These are phyloP conservation scores for Penicillium capsulatum DNA, from an alignment of 2,329 filamentous ascomycete species.

Conservation along the genomic window DNA sequence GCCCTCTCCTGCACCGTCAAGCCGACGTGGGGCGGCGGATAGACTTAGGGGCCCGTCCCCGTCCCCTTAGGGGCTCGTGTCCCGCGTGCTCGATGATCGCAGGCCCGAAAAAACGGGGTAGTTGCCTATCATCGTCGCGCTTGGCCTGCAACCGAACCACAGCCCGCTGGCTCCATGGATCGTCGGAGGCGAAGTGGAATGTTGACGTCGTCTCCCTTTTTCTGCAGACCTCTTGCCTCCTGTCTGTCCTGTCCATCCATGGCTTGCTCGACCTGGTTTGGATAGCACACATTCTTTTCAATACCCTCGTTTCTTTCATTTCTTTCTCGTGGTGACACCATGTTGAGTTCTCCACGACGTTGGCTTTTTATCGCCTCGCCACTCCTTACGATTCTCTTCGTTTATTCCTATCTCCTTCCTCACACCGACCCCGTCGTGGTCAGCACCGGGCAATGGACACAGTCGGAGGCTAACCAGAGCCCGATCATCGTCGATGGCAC, in stretches of 20 bases:
- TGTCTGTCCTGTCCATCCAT: no score
- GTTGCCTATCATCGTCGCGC: slow-evolving; percentile 16
- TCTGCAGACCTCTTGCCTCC: slow-evolving; percentile 4
- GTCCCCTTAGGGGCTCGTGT: slow-evolving; percentile 19
- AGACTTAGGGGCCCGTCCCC: slow-evolving; percentile 10
- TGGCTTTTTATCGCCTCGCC: slow-evolving; percentile 24
- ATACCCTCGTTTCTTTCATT: slow-evolving; percentile 3
- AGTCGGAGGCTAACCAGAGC: slow-evolving; percentile 6
- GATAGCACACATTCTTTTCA: no score
- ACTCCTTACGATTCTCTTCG: slow-evolving; percentile 16
- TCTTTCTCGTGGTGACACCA: slow-evolving; percentile 12
- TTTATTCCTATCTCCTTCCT: slow-evolving; percentile 17
- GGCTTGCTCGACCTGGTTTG: no score
- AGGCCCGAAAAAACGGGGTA: slow-evolving; percentile 9
- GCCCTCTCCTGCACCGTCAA: slow-evolving; percentile 6
- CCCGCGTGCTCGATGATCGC: slow-evolving; percentile 24
- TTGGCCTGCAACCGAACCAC: slow-evolving; percentile 12
- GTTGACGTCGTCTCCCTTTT: slow-evolving; percentile 4
- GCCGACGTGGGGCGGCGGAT: slow-evolving; percentile 21
- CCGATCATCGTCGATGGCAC: slow-evolving; percentile 9
- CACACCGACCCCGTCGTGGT: slow-evolving; percentile 3
- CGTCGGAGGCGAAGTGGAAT: slow-evolving; percentile 5
- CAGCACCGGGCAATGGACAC: slow-evolving; percentile 4
- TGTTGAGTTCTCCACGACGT: slow-evolving; percentile 22
- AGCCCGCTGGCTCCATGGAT: slow-evolving; percentile 13